Conservation (phyloP, 768 basidiomycete genomes). For the Chalciporus pseudorubinellus region DNA sequence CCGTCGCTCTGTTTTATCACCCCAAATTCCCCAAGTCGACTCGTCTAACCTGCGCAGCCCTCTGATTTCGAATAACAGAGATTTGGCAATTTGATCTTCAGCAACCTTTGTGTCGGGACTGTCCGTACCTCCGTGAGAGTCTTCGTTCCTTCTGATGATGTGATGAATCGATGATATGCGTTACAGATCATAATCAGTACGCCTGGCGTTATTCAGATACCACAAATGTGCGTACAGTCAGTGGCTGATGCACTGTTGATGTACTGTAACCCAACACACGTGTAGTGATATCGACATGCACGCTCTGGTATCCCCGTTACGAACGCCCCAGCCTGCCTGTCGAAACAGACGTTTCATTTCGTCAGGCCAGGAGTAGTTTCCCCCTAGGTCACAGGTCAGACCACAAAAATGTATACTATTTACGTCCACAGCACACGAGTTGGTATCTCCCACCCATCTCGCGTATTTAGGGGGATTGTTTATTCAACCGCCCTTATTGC, state of each 20-base stretch:
- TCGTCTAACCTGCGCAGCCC: conserved; percentile 22
- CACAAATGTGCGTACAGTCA: conserved; percentile 11
- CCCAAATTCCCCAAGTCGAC: conserved; percentile 6
- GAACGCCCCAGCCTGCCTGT: conserved; percentile 7
- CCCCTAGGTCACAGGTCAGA: conserved; percentile 20
- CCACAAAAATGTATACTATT: conserved; percentile 9
- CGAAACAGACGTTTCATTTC: conserved; percentile 8
- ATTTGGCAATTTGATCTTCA: conserved; percentile 25
- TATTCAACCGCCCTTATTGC: conserved; percentile 9
- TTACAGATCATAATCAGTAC: conserved; percentile 22
- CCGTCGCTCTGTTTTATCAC: background rate
- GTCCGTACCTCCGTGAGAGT: conserved; percentile 28
- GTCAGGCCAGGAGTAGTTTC: conserved; percentile 13
- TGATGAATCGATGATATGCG: conserved; percentile 22
- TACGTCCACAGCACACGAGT: conserved; percentile 30
- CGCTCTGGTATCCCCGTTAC: conserved; percentile 3
- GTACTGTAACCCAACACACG: conserved; percentile 17
- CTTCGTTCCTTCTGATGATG: conserved; percentile 2
- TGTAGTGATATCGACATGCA: conserved; percentile 20
- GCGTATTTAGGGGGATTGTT: conserved; percentile 21
- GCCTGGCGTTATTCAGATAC: conserved; percentile 17
- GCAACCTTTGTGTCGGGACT: conserved; percentile 14
- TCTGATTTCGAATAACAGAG: conserved; percentile 19
- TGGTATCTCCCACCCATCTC: conserved; percentile 8
- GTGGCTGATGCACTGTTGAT: conserved; percentile 10